Conservation (phyloP, 78 protist genomes). For the Chrysochromulina tobinii region DNA sequence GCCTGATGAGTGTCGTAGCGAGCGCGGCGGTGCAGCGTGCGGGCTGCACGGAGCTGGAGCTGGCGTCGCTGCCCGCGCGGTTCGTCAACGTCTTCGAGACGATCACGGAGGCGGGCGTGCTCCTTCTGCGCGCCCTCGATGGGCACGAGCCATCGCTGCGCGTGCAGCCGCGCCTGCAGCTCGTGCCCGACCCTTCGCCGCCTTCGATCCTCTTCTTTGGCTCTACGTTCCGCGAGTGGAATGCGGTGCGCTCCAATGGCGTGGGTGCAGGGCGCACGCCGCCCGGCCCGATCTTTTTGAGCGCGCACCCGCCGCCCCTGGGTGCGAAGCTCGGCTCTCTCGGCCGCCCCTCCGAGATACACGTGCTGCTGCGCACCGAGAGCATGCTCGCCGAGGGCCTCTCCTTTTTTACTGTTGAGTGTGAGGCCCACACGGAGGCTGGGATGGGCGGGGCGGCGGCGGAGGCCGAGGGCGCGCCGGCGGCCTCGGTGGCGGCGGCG, state of each 20-base stretch:
- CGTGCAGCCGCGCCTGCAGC: not conserved
- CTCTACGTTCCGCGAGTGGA: not conserved
- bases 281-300: too few species aligned
- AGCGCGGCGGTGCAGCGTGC: not conserved
- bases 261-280: not conserved
- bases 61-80: not conserved
- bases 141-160: not conserved
- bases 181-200: not conserved
- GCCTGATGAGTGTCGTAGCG: not conserved
- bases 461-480: too few species aligned
- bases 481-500: too few species aligned
- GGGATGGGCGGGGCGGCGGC: too few species aligned
- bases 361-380: too few species aligned
- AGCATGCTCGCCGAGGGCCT: too few species aligned
- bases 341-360: too few species aligned
- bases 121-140: not conserved
- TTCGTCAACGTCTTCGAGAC: not conserved
- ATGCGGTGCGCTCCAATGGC: not conserved
- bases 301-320: too few species aligned
- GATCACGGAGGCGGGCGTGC: not conserved
- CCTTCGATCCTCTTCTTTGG: not conserved
- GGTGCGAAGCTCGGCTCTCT: too few species aligned
- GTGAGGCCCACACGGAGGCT: too few species aligned
- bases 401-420: too few species aligned
- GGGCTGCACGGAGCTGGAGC: not conserved